Evolutionary conservation across 176 grass and related monocot species (phyloP), one percentile per base, ranked within the genome.

Genomic region (Oropetium thomaeum): DNA sequence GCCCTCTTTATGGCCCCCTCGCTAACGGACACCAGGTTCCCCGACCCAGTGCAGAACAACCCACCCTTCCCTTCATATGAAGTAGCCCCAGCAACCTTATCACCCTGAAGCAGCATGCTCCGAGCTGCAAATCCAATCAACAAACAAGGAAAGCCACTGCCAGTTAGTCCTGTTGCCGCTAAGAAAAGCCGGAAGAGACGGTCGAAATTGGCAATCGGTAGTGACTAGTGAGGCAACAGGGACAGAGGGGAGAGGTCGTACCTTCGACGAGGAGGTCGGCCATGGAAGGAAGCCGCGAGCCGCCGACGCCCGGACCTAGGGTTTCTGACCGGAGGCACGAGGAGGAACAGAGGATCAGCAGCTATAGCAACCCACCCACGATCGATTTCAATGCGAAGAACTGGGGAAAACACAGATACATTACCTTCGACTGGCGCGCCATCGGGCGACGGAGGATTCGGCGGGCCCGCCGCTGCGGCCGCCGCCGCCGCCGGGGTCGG

Each of bases 211-310:
- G 3, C 42, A 49, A 4, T 1, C n/a, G 16, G 43, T 42, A 14
- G 22, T 20, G 3, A 1, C 6, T n/a, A n/a, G n/a, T n/a, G 14
- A 1, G 8, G 7, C n/a, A 8, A 34, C 1, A 30, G 23, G 30
- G 8, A 65, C 10, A 8, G 44, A 27, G 29, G 40, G 12, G 7
- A 12, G 22, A 62, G 4, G 6, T 0, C 7, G 9, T 58, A 87
- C 73, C 85, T 87, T 71, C 23, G 25, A 23, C 20, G 67, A 87
- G 7, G 41, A 87, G 79, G 58, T 87, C 85, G 30, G 67, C 25
- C 85, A 82, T 87, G 25, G 58, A 87, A 4, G 53, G 67, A 25
- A 82, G 1, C 32, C 73, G 43, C 17, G 19, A 5, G 38, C 22
- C 38, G 6, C 22, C n/a, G 38, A 38, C 68, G 4, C 40, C 58